A percentile compares a stretch with the other conserved stretches of the same genome.
Evolutionary conservation across 495 filamentous ascomycete species (phyloP).

Genomic region (Podospora anserina): DNA sequence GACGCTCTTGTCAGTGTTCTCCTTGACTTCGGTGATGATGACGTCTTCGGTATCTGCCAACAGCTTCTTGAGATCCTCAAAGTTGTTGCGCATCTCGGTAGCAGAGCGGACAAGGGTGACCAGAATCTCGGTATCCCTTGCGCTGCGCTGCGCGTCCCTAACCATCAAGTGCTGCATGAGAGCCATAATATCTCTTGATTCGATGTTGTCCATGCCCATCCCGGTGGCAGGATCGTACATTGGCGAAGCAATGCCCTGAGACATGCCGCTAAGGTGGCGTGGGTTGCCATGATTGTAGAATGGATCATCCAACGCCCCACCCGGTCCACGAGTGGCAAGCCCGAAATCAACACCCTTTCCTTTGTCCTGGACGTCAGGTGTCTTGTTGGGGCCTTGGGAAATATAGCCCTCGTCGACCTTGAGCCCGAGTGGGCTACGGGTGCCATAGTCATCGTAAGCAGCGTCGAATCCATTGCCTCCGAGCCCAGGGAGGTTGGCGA

Average conservation of each 20-base stretch:
- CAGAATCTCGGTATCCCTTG: slow-evolving; percentile 92
- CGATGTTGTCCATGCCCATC: slow-evolving; percentile 82
- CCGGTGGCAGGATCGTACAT: slow-evolving; percentile 90
- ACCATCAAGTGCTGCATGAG: slow-evolving; percentile 99
- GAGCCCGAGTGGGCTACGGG: slow-evolving; percentile 43
- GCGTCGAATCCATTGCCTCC: slow-evolving; percentile 35
- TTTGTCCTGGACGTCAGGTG: slow-evolving; percentile 53
- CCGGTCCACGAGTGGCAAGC: slow-evolving; percentile 47
- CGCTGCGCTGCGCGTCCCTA: slow-evolving; percentile 93
- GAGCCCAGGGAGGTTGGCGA: slow-evolving; percentile 50
- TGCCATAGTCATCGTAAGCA: slow-evolving; percentile 41
- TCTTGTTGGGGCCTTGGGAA: slow-evolving; percentile 72
- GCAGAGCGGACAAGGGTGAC: slow-evolving; percentile 91
- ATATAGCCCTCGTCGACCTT: slow-evolving; percentile 83
- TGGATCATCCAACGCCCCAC: slow-evolving; percentile 54
- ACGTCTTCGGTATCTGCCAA: slow-evolving; percentile 81
- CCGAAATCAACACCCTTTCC: slow-evolving; percentile 58
- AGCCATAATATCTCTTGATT: slow-evolving; percentile 95
- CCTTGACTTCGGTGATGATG: slow-evolving; percentile 77
- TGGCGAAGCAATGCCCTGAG: slow-evolving; percentile 82
- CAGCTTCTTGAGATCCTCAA: slow-evolving; percentile 93
- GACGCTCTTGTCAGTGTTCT: slow-evolving; percentile 78
- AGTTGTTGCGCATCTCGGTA: slow-evolving; percentile 94
- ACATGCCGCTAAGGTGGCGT: slow-evolving; percentile 81
- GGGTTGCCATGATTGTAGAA: slow-evolving; percentile 55